Conservation (phyloP, 129 eudicot genomes). For the Artemisia annua region DNA sequence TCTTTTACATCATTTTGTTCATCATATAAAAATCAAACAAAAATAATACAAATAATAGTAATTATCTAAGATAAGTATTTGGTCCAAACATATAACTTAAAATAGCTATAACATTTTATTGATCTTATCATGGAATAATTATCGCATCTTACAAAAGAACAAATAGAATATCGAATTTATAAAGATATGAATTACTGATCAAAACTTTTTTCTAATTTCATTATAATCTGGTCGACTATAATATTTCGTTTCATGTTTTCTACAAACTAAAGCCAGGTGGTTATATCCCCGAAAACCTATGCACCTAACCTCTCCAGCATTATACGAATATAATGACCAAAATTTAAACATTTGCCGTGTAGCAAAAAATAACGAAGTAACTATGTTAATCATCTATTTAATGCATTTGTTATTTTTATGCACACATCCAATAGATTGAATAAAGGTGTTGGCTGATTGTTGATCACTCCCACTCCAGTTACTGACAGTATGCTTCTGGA, state of each 20-base stretch:
- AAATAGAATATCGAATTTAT: background rate
- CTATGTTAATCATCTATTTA: background rate
- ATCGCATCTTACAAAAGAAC: background rate
- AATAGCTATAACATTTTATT: background rate
- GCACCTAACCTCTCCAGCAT: background rate
- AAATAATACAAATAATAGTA: background rate
- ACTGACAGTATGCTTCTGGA: background rate
- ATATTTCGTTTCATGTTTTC: background rate
- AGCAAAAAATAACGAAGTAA: background rate
- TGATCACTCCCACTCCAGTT: background rate
- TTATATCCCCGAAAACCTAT: conserved; percentile 2
- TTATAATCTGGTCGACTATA: background rate
- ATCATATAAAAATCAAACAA: background rate
- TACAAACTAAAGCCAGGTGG: background rate
- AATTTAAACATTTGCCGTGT: background rate
- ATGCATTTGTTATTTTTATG: background rate
- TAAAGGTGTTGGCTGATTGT: background rate
- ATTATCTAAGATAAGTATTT: background rate
- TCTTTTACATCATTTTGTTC: background rate
- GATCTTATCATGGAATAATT: background rate
- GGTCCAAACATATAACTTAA: background rate
- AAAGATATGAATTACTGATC: background rate
- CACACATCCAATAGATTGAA: background rate
- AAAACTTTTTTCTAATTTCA: background rate
- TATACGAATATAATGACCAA: conserved; percentile 3